A percentile compares a stretch with the other conserved stretches of the same genome.
Conservation (phyloP, 2,329 filamentous ascomycete genomes). For the Fusarium sublunatum region DNA sequence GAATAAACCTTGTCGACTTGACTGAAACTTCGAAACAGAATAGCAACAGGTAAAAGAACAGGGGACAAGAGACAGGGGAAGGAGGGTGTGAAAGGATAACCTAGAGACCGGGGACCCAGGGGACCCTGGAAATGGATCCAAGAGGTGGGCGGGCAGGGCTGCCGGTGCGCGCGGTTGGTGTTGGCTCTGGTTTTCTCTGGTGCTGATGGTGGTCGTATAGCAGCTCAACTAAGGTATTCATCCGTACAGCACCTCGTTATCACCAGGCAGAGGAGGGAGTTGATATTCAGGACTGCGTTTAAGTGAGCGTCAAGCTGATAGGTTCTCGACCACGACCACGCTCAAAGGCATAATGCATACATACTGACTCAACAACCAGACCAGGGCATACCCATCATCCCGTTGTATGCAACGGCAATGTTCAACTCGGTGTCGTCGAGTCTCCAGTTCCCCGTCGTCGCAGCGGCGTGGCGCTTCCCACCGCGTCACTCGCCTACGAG, state of each 20-base stretch:
- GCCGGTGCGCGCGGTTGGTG: conserved; percentile 42
- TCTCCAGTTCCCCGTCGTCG: conserved; percentile 19
- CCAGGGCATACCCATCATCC: background rate
- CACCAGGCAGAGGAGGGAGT: conserved; percentile 10
- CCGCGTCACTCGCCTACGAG: conserved; percentile 40
- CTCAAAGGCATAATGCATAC: background rate
- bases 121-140: conserved; percentile 30
- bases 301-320: background rate
- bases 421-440: conserved; percentile 22
- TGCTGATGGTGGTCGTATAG: conserved; percentile 15
- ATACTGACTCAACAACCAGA: background rate
- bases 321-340: background rate
- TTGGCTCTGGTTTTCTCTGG: conserved; percentile 12
- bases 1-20: conserved; percentile 23
- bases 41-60: conserved; percentile 12
- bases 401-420: conserved; percentile 3
- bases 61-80: conserved; percentile 24
- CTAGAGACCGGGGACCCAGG: conserved; percentile 28
- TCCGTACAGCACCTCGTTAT: background rate
- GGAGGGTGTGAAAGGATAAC: conserved; percentile 29
- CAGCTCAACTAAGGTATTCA: conserved; percentile 4
- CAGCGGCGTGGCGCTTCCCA: conserved; percentile 46
- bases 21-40: conserved; percentile 34
- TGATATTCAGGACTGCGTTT: background rate
- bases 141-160: conserved; percentile 28